Evolutionary conservation across 257 asterid genomes (phyloP), one percentile per base, ranked within the genome.

Genomic region (Solanum infundibuliforme): DNA sequence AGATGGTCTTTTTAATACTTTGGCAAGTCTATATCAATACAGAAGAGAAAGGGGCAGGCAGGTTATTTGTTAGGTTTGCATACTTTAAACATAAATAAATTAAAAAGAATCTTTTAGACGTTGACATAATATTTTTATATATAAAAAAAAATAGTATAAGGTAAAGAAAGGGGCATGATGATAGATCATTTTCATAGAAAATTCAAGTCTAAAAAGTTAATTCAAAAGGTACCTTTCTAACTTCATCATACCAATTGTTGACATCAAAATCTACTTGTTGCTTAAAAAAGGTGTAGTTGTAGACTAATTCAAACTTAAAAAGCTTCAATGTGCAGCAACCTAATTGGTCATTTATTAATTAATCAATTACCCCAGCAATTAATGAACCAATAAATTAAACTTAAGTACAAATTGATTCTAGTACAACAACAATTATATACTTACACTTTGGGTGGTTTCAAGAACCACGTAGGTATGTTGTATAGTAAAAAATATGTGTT

Each of bases 61-160:
- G 95, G 94, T 94, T 86, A 87, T 86, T 86, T 90, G 89, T 92
- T 94, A 91, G 95, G 95, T 90, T 88, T 76, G 88, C 81, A 72
- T 86, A 75, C 86, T 76, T 36, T 88, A 88, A 87, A 88, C 83
- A 27, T 13, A 82, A 82, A 82, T 18, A 82, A 48, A 16, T 82
- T 18, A 6, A 60, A 85, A 88, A 87, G 92, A 94, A 91, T 91
- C 92, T 90, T 83, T 86, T 8, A 55, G 95, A 93, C 69, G 90
- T 87, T 38, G 94, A 92, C 94, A 90, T 71, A 66, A 55, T 55
- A 65, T 60, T 10, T 7, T 4, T 65, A 8, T 27, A 13, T 68
- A 12, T 1, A 2, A 6, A 68, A 5, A n/a, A 27, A 27, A 27
- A 12, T 13, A 46, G 7, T 11, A 43, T 29, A 81, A 81, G 85